Conservation (phyloP, 129 eudicot genomes). For the Tagetes erecta region DNA sequence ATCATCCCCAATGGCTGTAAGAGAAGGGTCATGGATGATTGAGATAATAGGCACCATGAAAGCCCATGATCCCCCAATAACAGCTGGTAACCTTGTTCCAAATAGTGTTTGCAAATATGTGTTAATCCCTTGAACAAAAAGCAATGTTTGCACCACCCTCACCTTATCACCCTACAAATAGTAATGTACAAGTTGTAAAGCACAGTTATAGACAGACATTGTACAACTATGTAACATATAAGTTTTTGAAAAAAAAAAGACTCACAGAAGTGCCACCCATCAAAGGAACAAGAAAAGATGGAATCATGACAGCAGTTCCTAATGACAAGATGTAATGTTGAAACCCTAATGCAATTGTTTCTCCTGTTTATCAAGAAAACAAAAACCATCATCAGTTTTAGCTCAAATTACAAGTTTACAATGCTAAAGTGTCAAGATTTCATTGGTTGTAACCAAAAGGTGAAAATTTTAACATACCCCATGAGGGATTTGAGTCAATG, state of each 20-base stretch:
- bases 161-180: conserved; percentile 80
- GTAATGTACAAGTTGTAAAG: conserved; percentile 17
- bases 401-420: conserved; percentile 4
- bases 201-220: conserved; percentile 15
- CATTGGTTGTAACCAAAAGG: background rate
- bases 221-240: conserved; percentile 15
- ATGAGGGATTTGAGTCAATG: conserved; percentile 97
- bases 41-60: conserved; percentile 94
- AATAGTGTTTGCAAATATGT: conserved; percentile 86
- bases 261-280: conserved; percentile 98
- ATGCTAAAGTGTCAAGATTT: background rate
- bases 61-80: conserved; percentile 97
- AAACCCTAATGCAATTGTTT: conserved; percentile 86
- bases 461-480: conserved; percentile 61
- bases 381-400: conserved; percentile 6
- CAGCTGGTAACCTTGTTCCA: conserved; percentile 92
- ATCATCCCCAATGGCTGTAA: conserved; percentile 60
- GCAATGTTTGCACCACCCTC: conserved; percentile 93
- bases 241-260: conserved; percentile 9
- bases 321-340: conserved; percentile 93
- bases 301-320: conserved; percentile 99
- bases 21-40: conserved; percentile 82
- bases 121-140: conserved; percentile 92
- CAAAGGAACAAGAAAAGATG: conserved; percentile 87
- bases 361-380: conserved; percentile 57